These are phyloP conservation scores for Spergularia bocconei DNA, from an alignment of 148 eudicot species.

Conservation along the genomic window DNA sequence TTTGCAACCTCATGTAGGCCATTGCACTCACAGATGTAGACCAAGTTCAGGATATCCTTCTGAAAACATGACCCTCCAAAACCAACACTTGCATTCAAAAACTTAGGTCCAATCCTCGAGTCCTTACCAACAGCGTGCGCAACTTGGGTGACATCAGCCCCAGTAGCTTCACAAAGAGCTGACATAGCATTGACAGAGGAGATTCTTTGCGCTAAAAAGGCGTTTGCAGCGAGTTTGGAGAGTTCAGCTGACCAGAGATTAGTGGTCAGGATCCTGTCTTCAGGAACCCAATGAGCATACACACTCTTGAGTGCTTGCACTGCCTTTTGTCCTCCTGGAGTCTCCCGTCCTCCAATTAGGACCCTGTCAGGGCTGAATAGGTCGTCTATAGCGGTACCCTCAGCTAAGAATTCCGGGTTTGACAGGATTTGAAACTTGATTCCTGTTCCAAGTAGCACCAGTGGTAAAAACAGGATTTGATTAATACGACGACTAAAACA, in stretches of 20 bases:
- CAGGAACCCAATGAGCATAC: slow-evolving; percentile 68
- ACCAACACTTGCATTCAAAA: slow-evolving; percentile 61
- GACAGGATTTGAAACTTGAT: slow-evolving; percentile 58
- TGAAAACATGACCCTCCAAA: slow-evolving; percentile 70
- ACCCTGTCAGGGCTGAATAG: slow-evolving; percentile 58
- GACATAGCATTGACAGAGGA: slow-evolving; percentile 69
- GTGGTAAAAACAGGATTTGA: neutral
- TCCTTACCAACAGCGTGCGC: slow-evolving; percentile 62
- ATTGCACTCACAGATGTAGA: slow-evolving; percentile 61
- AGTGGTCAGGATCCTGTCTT: slow-evolving; percentile 52
- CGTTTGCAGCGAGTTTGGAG: slow-evolving; percentile 68
- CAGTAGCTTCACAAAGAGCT: slow-evolving; percentile 63
- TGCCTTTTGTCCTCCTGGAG: slow-evolving; percentile 50
- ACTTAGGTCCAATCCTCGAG: slow-evolving; percentile 57
- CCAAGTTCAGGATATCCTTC: slow-evolving; percentile 62
- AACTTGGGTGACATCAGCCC: slow-evolving; percentile 58
- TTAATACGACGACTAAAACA: neutral
- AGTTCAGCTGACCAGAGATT: slow-evolving; percentile 73
- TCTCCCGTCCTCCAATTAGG: slow-evolving; percentile 66
- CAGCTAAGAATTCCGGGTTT: slow-evolving; percentile 66
- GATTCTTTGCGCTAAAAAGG: slow-evolving; percentile 66
- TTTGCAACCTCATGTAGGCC: slow-evolving; percentile 57
- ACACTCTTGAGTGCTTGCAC: slow-evolving; percentile 46
- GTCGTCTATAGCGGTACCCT: slow-evolving; percentile 61
- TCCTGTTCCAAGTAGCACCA: slow-evolving; percentile 28